These are phyloP conservation scores for Saitozyma podzolica DNA, from an alignment of 768 basidiomycete species.

Conservation along the genomic window DNA sequence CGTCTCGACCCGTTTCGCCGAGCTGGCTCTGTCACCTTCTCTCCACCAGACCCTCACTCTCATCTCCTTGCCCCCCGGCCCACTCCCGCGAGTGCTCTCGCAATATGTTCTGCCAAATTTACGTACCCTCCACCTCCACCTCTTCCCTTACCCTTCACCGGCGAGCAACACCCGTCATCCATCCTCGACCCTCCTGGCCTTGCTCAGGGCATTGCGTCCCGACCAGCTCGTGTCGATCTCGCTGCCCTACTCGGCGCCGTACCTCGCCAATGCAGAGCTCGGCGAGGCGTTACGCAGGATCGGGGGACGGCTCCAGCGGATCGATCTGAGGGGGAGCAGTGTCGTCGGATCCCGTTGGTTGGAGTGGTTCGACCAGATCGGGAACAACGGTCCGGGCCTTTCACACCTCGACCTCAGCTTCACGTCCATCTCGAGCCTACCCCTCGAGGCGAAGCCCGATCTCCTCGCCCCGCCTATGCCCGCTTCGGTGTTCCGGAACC, in stretches of 20 bases:
- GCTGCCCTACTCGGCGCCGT: slow-evolving; percentile 36
- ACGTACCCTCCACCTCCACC: slow-evolving; percentile 26
- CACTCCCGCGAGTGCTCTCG: slow-evolving; percentile 16
- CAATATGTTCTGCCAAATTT: slow-evolving; percentile 21
- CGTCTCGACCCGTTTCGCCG: slow-evolving; percentile 8
- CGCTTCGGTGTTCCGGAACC: neutral
- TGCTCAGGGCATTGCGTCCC: slow-evolving; percentile 16
- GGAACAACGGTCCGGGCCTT: slow-evolving; percentile 13
- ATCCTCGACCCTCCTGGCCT: slow-evolving; percentile 2
- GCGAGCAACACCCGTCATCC: slow-evolving; percentile 10
- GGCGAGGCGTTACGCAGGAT: slow-evolving; percentile 15
- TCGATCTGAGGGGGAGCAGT: slow-evolving; percentile 31
- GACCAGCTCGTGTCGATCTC: slow-evolving; percentile 27
- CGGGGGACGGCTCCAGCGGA: slow-evolving; percentile 22
- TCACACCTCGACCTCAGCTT: slow-evolving; percentile 32
- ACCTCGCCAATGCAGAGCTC: slow-evolving; percentile 20
- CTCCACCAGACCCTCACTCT: slow-evolving; percentile 26
- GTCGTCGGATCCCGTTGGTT: slow-evolving; percentile 21
- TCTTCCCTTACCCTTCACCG: slow-evolving; percentile 29
- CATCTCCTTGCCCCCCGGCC: slow-evolving; percentile 19
- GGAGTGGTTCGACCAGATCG: slow-evolving; percentile 10
- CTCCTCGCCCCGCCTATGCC: neutral
- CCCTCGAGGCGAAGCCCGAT: slow-evolving; percentile 1
- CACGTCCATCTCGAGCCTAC: slow-evolving; percentile 30
- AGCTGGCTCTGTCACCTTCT: slow-evolving; percentile 15